phyloP scores from a whole-genome alignment of 192 early-diverging fungal genomes.

The Umbelopsis isabellina region DNA sequence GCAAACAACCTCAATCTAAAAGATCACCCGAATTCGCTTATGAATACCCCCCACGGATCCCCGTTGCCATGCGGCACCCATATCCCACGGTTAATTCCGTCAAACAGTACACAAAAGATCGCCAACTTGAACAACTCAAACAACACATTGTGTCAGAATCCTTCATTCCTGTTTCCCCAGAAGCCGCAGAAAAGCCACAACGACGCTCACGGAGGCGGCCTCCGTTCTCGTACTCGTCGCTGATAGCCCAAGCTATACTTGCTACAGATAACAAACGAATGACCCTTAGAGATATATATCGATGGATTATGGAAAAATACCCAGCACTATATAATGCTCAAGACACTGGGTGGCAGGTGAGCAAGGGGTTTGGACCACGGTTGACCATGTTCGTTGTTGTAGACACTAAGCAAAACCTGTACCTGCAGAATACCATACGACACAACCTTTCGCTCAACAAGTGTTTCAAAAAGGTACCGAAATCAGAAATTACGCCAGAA shows the following conservation, averaged over 20 bases:
- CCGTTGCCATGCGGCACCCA: conserved; percentile 40
- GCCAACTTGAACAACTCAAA: conserved; percentile 34
- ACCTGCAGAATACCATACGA: conserved; percentile 84
- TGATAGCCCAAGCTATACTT: conserved; percentile 84
- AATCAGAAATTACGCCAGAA: conserved; percentile 57
- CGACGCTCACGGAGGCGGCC: conserved; percentile 48
- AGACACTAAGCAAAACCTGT: conserved; percentile 20
- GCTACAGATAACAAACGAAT: conserved; percentile 59
- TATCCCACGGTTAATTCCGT: conserved; percentile 20
- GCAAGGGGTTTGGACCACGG: not conserved
- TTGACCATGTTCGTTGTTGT: not conserved
- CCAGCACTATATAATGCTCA: conserved; percentile 74
- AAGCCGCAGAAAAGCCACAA: conserved; percentile 10
- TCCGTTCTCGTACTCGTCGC: conserved; percentile 78
- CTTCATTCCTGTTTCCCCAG: conserved; percentile 40
- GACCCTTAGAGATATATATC: conserved; percentile 88
- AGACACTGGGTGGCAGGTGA: conserved; percentile 83
- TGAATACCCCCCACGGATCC: conserved; percentile 32
- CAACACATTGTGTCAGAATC: conserved; percentile 42
- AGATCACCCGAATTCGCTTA: not conserved
- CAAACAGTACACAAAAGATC: conserved; percentile 28
- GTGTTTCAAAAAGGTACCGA: conserved; percentile 73
- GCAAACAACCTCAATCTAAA: not conserved
- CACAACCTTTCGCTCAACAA: conserved; percentile 91
- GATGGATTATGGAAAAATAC: conserved; percentile 75